Base-by-base conservation (phyloP, 495 filamentous ascomycete species). In the Gamarada debralockiae region DNA sequence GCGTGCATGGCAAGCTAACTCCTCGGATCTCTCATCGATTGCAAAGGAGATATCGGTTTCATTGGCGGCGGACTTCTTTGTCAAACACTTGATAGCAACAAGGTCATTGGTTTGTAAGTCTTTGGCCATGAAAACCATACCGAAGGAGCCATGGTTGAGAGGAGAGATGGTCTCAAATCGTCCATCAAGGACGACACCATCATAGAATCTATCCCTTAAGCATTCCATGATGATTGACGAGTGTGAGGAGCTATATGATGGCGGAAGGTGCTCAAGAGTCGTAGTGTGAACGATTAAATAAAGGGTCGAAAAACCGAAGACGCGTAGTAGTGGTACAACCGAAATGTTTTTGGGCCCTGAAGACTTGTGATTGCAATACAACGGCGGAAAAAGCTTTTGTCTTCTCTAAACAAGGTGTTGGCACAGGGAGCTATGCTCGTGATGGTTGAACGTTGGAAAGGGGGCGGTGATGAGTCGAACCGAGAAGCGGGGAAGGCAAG, bases 141-240 rank as follows among this genome's bases (percentile, higher is more conserved):
- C 93, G 65, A 97, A 98, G 21, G 93, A 98, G 61, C 93, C 93
- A 78, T 97, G 89, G 65, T 98, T 97, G 73, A 98, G 88, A 34
- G 92, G 91, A 61, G 90, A 87, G 63, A 96, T 74, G 36, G 90
- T 92, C 68, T 86, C 79, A 68, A 93, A 98, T 52, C 95, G 91
- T 58, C 86, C 87, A 69, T 87, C 84, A 68, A 93, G 76, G 51
- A 93, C 61, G 64, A 83, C 77, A 48, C 86, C 88, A 68, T 83
- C 71, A 51, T 79, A 72, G 67, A 93, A 92, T 53, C 75, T 76
- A 69, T 86, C 80, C 66, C 81, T 83, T 67, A 90, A 76, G 76
- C 84, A 92, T 67, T 90, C 87, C 88, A 93, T 90, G 51, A 61
- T 68, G 62, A 66, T 64, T 62, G 62, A 66, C 61, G 67, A 29